Base-by-base conservation (phyloP, 2,329 filamentous ascomycete species). In the Shiraia sp. region DNA sequence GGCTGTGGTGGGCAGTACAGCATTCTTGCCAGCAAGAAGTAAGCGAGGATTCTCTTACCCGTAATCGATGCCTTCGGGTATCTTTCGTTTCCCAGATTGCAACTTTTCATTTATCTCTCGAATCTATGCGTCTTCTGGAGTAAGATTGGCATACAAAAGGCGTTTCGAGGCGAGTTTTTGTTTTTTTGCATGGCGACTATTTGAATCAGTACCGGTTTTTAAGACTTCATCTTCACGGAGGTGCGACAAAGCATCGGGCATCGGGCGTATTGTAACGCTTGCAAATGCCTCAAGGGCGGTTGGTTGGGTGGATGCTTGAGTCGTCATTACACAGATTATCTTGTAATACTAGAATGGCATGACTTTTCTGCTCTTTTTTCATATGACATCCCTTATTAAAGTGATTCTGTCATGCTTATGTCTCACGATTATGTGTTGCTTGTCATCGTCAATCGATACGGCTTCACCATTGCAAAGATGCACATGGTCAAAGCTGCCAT, bases 1-100 rank as follows among this genome's bases (percentile, higher is more conserved):
- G 88, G 88, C 30, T 86, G 86, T n/a, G 91, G 92, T 52, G 90
- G 90, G 4, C 91, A 96, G 64, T 96, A 83, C 68, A 86, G 84
- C 1, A 71, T 88, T 16, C 57, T 88, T n/a, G 75, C 78, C 26
- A 61, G 55, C 34, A 56, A 59, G 49, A 62, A 61, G 43, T 58
- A 57, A 31, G 26, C 23, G n/a, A 7, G 17, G 14, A 10, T 15
- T 32, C 22, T n/a, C 24, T 14, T 8, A 12, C 19, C 32, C 4
- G 19, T 22, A n/a, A 22, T 22, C 19, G 19, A 22, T 22, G 19
- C 19, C 19, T 26, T 40, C 30, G 16, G 14, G 22, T 13, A 10
- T 33, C 15, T 39, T 23, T 35, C 16, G 27, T 36, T 19, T 15
- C 31, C 33, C 14, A 42, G 34, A 41, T 38, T 56, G 42, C 38